Percentiles rank a stretch among this genome's conserved stretches.
These are phyloP conservation scores for Paramyrothecium sp. DNA, from an alignment of 2,329 filamentous ascomycete genomes.

Conservation along the genomic window DNA sequence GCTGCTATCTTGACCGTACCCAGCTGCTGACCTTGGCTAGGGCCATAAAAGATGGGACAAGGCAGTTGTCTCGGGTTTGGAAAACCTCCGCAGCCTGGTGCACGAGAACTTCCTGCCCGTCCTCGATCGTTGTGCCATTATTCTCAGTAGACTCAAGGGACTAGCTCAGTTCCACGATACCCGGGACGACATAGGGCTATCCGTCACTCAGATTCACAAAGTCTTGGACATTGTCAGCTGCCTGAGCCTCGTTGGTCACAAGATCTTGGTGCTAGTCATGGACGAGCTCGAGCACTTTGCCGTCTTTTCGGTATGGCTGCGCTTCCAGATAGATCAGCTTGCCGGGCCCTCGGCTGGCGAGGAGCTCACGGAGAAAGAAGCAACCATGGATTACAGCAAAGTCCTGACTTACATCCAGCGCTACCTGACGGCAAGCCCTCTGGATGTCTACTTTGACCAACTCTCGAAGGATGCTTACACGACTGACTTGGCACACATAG, in stretches of 20 bases:
- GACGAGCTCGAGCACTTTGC: conserved; percentile 77
- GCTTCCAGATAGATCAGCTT: conserved; percentile 77
- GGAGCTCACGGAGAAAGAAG: conserved; percentile 76
- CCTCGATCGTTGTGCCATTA: conserved; percentile 76
- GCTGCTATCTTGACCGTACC: background rate
- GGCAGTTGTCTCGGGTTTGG: conserved; percentile 73
- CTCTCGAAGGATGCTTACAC: conserved; percentile 50
- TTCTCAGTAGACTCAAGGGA: conserved; percentile 79
- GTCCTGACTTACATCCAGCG: conserved; percentile 77
- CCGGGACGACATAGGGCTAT: conserved; percentile 65
- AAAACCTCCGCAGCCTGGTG: conserved; percentile 71
- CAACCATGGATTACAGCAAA: conserved; percentile 68
- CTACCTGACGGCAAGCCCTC: conserved; percentile 64
- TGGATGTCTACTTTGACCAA: conserved; percentile 59
- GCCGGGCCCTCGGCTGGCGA: conserved; percentile 59
- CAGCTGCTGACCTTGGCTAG: conserved; percentile 35
- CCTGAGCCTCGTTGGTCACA: conserved; percentile 73
- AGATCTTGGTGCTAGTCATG: conserved; percentile 67
- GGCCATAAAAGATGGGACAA: conserved; percentile 96
- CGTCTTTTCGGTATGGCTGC: conserved; percentile 81
- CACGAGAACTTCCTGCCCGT: conserved; percentile 90
- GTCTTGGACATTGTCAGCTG: conserved; percentile 71
- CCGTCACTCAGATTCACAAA: conserved; percentile 59
- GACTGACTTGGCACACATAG: conserved; percentile 40
- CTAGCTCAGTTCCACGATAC: conserved; percentile 77